These are phyloP conservation scores for Harrya chromipes DNA, from an alignment of 768 basidiomycete genomes.

Conservation along the genomic window DNA sequence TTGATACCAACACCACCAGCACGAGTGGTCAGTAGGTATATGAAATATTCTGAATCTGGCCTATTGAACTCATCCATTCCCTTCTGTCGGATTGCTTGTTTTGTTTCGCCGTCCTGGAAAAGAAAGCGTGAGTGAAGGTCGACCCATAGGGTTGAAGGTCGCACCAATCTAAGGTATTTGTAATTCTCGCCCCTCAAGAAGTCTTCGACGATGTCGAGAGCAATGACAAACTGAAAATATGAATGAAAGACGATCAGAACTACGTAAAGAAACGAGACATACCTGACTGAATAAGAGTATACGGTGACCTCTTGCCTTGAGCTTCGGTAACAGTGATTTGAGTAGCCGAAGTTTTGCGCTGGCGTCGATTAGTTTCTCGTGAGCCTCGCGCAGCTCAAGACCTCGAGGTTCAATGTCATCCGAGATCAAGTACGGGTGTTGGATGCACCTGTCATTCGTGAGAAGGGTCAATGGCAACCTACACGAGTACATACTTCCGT, in stretches of 20 bases:
- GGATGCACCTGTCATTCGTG: constrained; percentile 61
- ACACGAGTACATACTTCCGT: constrained; percentile 57
- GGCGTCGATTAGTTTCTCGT: constrained; percentile 76
- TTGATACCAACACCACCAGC: constrained; percentile 96
- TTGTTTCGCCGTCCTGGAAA: constrained; percentile 82
- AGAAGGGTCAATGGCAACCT: background rate
- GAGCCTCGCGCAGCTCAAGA: constrained; percentile 54
- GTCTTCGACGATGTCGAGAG: constrained; percentile 84
- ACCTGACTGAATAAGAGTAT: constrained; percentile 93
- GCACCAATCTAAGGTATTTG: constrained; percentile 75
- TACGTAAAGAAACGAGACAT: constrained; percentile 14
- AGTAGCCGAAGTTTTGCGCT: constrained; percentile 85
- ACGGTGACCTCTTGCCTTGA: constrained; percentile 83
- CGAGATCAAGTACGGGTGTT: constrained; percentile 88
- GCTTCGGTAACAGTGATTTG: constrained; percentile 73
- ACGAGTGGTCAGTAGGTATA: constrained; percentile 88
- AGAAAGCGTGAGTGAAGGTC: constrained; percentile 5
- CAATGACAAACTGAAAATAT: constrained; percentile 74
- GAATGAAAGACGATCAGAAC: background rate
- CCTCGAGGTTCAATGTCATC: constrained; percentile 74
- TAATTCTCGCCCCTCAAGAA: constrained; percentile 79
- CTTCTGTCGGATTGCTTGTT: constrained; percentile 82
- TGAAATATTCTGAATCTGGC: constrained; percentile 80
- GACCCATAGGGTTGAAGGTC: constrained; percentile 14
- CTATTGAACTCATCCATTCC: constrained; percentile 95